Percentiles rank a stretch among this genome's conserved stretches.
Evolutionary conservation across 202 grass and related monocot genomes (phyloP).

Genomic region (Saccharum hybrid): DNA sequence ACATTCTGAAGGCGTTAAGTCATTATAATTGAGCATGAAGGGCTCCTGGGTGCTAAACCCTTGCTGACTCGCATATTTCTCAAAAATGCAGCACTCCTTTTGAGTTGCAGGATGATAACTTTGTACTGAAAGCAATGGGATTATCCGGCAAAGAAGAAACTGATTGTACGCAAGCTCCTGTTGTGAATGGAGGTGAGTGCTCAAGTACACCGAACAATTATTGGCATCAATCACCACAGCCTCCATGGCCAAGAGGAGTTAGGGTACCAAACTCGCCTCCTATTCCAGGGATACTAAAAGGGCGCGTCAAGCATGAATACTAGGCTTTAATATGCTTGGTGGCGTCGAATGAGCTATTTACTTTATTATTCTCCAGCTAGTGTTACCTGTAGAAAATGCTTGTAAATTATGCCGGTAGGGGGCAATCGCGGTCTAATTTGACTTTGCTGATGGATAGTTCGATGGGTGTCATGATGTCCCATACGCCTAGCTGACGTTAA

Average conservation of each 20-base stretch:
- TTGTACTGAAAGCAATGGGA: conserved; percentile 94
- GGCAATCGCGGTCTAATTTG: conserved; percentile 40
- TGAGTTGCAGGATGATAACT: conserved; percentile 90
- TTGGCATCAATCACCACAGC: conserved; percentile 56
- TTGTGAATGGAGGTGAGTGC: conserved; percentile 65
- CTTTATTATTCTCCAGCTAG: conserved; percentile 36
- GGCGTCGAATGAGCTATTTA: conserved; percentile 37
- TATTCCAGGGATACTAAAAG: conserved; percentile 93
- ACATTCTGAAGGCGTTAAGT: conserved; percentile 25
- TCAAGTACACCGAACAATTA: conserved; percentile 54
- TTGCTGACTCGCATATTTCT: conserved; percentile 37
- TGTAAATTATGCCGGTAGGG: conserved; percentile 72
- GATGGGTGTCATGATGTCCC: conserved; percentile 21
- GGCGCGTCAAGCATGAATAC: conserved; percentile 83
- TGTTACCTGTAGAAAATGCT: conserved; percentile 55
- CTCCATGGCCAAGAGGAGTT: conserved; percentile 43
- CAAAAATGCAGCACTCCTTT: conserved; percentile 90
- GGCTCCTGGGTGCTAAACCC: background rate
- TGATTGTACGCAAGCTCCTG: conserved; percentile 38
- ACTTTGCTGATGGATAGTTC: conserved; percentile 30
- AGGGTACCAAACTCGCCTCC: conserved; percentile 57
- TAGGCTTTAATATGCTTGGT: conserved; percentile 40
- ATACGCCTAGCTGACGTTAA: conserved; percentile 5
- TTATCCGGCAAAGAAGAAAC: conserved; percentile 67
- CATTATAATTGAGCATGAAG: conserved; percentile 24